Base-by-base conservation (phyloP, 345 rosid genomes). In the Isatis tinctoria region DNA sequence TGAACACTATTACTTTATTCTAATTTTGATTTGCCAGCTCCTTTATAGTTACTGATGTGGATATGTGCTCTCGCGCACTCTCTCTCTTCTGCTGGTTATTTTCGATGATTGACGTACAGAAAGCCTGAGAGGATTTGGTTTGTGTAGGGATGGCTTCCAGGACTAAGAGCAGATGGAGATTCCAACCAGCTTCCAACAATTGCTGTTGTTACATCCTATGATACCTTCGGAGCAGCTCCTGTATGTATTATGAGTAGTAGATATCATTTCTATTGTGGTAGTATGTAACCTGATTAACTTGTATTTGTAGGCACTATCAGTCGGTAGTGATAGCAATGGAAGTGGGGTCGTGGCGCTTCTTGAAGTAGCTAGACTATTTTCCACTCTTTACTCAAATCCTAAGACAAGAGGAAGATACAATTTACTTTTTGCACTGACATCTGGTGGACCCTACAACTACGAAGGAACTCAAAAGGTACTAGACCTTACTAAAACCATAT, bases 391-490 rank as follows among this genome's bases (percentile, higher is more conserved):
- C 85, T 88, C 97, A 18, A 91, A 91, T 76, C 96, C 99, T 43
- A 95, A 81, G 87, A 91, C 99, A 69, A 87, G 97, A 80, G 99
- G 99, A 79, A 82, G 87, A 69, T 95, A 90, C 82, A 95, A 91
- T 83, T 70, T 95, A 72, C 97, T 95, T 70, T 95, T 95, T 81
- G 97, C 97, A 37, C 75, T 95, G 65, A 91, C 97, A 40, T 95
- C 97, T 40, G 97, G 96, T 18, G 98, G 99, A 75, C 99, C 99
- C 18, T 95, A 88, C 84, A 91, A 91, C 85, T 91, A 91, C 78
- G 91, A 90, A 78, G 97, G 99, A 81, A 95, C 97, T 36, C 96
- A 87, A 30, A 95, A 88, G 99, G 97, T 91, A 79, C 80, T 78
- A 64, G 60, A 44, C 44, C 51, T 51, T 45, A 37, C 43, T 58